Percentiles rank a stretch among this genome's conserved stretches.
Conservation (phyloP, 192 early-diverging fungal species). For the Coemansia sp. region DNA sequence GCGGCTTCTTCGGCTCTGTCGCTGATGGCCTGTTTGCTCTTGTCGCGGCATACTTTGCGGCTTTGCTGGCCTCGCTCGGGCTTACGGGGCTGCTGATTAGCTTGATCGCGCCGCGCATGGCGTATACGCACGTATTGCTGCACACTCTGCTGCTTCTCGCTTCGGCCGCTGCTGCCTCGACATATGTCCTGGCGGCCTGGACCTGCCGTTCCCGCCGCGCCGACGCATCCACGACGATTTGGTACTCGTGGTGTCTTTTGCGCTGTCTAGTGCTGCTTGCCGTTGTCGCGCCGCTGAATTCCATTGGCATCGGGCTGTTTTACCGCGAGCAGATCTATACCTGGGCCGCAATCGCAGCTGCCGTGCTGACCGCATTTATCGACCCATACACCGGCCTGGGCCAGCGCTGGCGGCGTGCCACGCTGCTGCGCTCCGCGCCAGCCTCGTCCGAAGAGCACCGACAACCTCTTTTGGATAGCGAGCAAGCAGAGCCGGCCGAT, state of each 20-base stretch:
- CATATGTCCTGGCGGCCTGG: conserved; percentile 31
- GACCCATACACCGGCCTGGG: conserved; percentile 24
- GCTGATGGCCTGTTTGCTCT: conserved; percentile 18
- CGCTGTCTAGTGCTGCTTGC: conserved; percentile 31
- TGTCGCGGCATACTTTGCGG: conserved; percentile 20
- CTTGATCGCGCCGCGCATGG: conserved; percentile 41
- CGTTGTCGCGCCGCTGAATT: conserved; percentile 39
- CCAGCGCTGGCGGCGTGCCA: conserved; percentile 13
- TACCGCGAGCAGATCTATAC: conserved; percentile 44
- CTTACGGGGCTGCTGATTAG: conserved; percentile 29
- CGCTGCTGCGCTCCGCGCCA: neutral
- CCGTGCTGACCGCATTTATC: conserved; percentile 27
- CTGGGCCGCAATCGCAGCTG: conserved; percentile 30
- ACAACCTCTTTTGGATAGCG: conserved; percentile 17
- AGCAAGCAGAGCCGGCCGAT: neutral
- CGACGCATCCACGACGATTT: conserved; percentile 24
- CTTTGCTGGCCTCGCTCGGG: conserved; percentile 25
- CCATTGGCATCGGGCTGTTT: conserved; percentile 26
- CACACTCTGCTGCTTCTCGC: conserved; percentile 33
- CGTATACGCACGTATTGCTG: conserved; percentile 37
- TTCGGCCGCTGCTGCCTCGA: conserved; percentile 22
- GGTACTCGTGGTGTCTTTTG: conserved; percentile 37
- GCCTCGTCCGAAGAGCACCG: neutral
- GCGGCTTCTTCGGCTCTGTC: conserved; percentile 36
- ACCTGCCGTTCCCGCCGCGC: conserved; percentile 21